These are phyloP conservation scores for Lolium perenne DNA, from an alignment of 176 grass and related monocot genomes.

Conservation along the genomic window DNA sequence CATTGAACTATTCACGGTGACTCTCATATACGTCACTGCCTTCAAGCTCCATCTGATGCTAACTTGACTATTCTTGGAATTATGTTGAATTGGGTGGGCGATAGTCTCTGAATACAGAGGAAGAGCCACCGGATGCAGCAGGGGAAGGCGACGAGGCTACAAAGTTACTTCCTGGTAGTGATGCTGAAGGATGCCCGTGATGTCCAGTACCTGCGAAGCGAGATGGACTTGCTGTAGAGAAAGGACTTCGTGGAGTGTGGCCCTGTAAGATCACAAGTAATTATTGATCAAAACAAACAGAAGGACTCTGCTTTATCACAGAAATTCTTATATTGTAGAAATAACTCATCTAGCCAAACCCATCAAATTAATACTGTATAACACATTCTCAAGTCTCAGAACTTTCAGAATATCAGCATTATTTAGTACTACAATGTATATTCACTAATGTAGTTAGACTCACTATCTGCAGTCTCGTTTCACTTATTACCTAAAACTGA, in stretches of 20 bases:
- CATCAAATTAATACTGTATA: background rate
- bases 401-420: background rate
- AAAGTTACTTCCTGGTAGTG: conserved; percentile 63
- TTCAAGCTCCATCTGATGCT: background rate
- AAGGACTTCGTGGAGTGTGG: conserved; percentile 59
- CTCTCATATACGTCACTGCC: background rate
- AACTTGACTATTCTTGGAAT: background rate
- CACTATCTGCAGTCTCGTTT: background rate
- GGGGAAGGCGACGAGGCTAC: conserved; percentile 79
- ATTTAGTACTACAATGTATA: background rate
- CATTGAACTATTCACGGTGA: background rate
- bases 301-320: background rate
- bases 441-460: background rate
- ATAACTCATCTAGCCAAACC: background rate
- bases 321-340: conserved; percentile 8
- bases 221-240: conserved; percentile 65
- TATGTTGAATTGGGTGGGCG: conserved; percentile 55
- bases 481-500: background rate
- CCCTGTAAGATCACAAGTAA: conserved; percentile 44
- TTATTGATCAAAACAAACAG: background rate
- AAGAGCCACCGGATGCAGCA: conserved; percentile 70
- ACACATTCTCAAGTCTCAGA: background rate
- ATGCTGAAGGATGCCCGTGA: conserved; percentile 60
- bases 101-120: conserved; percentile 74
- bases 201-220: conserved; percentile 61